These are phyloP conservation scores for Tolypocladium ovalisporum DNA, from an alignment of 2,329 filamentous ascomycete species.

Conservation along the genomic window DNA sequence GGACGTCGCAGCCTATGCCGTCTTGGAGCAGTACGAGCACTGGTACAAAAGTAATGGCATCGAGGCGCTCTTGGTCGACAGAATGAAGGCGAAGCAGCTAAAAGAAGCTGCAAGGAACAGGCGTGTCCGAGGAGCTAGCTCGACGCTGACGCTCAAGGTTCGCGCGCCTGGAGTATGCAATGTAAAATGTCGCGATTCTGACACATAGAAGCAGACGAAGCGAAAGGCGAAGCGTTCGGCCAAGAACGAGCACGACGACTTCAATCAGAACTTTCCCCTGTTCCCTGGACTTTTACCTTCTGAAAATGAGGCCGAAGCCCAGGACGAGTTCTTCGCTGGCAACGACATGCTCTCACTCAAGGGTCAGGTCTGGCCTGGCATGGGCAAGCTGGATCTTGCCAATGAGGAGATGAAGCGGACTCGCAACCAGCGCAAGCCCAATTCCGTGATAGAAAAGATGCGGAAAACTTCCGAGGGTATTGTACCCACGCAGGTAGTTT, in stretches of 20 bases:
- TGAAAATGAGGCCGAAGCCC: conserved; percentile 15
- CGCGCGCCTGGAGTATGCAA: background rate
- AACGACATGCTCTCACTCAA: conserved; percentile 42
- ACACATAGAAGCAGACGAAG: conserved; percentile 12
- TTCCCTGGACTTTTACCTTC: conserved; percentile 17
- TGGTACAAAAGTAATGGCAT: conserved; percentile 71
- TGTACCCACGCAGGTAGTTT: conserved; percentile 54
- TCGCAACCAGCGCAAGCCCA: conserved; percentile 68
- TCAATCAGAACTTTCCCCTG: conserved; percentile 13
- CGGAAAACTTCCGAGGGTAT: conserved; percentile 53
- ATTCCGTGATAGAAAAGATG: conserved; percentile 58
- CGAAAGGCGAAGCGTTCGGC: conserved; percentile 16
- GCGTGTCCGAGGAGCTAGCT: conserved; percentile 17
- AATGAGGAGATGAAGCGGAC: conserved; percentile 62
- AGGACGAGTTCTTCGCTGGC: conserved; percentile 14
- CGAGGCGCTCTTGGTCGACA: conserved; percentile 62
- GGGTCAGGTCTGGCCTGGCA: conserved; percentile 64
- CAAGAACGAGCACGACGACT: conserved; percentile 18
- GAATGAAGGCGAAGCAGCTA: conserved; percentile 65
- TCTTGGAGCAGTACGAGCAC: conserved; percentile 57
- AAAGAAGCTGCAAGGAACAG: conserved; percentile 49
- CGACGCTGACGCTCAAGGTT: conserved; percentile 12
- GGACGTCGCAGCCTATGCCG: conserved; percentile 51
- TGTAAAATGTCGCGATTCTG: background rate
- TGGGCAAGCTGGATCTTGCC: conserved; percentile 73